phyloP scores from a whole-genome alignment of 495 filamentous ascomycete genomes.

The Trichoderma gamsii region DNA sequence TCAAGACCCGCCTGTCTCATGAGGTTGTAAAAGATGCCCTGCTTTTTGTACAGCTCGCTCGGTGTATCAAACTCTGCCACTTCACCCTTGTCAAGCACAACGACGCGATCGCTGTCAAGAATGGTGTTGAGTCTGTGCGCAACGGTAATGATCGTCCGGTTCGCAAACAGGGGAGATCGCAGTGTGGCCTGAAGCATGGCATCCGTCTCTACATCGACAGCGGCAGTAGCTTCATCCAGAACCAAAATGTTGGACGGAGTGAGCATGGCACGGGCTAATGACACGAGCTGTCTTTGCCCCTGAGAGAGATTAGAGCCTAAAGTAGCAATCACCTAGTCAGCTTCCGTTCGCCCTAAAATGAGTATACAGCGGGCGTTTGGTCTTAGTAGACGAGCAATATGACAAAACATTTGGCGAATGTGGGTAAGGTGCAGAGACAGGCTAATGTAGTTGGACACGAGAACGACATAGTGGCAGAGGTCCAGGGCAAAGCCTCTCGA shows the following conservation, averaged over 20 bases:
- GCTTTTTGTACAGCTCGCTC: constrained; percentile 35
- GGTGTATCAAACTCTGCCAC: constrained; percentile 46
- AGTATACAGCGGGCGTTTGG: no score
- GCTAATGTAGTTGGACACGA: no score
- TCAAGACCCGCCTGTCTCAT: constrained; percentile 45
- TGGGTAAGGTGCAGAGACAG: no score
- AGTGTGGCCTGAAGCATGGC: constrained; percentile 69
- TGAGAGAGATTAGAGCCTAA: constrained; percentile 71
- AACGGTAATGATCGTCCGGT: constrained; percentile 96
- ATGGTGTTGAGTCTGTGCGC: constrained; percentile 97
- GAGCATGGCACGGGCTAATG: constrained; percentile 84
- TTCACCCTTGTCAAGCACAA: constrained; percentile 67
- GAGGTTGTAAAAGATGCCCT: constrained; percentile 40
- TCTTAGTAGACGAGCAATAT: no score
- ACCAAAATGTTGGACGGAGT: constrained; percentile 96
- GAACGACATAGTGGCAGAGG: no score
- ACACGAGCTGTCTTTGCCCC: constrained; percentile 87
- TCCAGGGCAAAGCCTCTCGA: no score
- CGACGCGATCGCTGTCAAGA: constrained; percentile 82
- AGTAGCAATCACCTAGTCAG: neutral
- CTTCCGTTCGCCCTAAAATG: constrained; percentile 22
- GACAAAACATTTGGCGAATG: no score
- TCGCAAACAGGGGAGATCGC: constrained; percentile 61
- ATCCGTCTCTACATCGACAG: constrained; percentile 93
- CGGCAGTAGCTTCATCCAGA: constrained; percentile 93